Base-by-base conservation (phyloP, 106 monocot species). In the Posidonia australis region DNA sequence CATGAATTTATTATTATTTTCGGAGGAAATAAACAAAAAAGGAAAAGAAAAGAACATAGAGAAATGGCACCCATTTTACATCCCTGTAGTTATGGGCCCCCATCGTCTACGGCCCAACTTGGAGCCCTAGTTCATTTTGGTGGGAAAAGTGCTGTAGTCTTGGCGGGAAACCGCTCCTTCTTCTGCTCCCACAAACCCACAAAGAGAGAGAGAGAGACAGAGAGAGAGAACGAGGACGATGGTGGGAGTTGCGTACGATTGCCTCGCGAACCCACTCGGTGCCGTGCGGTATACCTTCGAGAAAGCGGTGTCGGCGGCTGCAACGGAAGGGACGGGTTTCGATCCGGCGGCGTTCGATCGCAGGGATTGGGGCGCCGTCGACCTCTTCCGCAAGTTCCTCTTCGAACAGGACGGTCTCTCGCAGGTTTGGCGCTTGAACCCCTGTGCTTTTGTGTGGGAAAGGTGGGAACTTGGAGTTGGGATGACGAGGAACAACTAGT, bases 291-390 rank as follows among this genome's bases (percentile, higher is more conserved):
- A 72, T 16, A 73, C 87, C 1, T 98, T 98, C 68, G 90, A 98
- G 76, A 77, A 65, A 67, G 84, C 96, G 51, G 82, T 77, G 47
- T 70, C 72, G 17, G 61, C 72, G 17, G 56, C 63, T 10, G 2
- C 63, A n/a, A n/a, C n/a, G 18, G 19, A 67, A 30, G 58, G 62
- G 52, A 17, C 43, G 36, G 67, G 44, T 14, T 70, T 41, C 65
- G 91, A 94, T 66, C 80, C 82, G 62, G 78, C 76, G 30, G 69
- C 79, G 1, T 79, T 89, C 67, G 69, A 66, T 44, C 84, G 89
- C n/a, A 89, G 78, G 61, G 96, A 96, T 44, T 96, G 96, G 96
- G 96, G 96, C 29, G 80, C 77, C 24, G 66, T 69, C 63, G 87
- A 87, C 20, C 74, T 96, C 47, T 87, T 96, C 78, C 80, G 80